Conservation (phyloP, 2,329 filamentous ascomycete species). For the Nectriaceae sp. region DNA sequence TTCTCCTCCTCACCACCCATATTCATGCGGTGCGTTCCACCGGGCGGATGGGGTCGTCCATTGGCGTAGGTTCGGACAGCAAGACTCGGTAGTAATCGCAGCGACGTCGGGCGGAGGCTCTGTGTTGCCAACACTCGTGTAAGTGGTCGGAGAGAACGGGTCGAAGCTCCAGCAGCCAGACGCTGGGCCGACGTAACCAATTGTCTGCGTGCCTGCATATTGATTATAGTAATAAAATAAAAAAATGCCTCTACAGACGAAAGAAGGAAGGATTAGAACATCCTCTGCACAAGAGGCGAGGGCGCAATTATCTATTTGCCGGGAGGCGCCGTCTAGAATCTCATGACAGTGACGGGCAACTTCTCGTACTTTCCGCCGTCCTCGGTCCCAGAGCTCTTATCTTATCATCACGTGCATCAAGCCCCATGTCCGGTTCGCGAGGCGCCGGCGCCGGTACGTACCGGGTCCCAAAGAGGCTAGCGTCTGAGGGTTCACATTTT, state of each 20-base stretch:
- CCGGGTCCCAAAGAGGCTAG: conserved; percentile 34
- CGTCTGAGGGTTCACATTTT: conserved; percentile 46
- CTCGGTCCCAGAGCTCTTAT: conserved; percentile 23
- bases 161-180: conserved; percentile 32
- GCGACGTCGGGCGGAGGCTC: conserved; percentile 20
- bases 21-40: conserved; percentile 93
- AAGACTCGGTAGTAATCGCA: conserved; percentile 40
- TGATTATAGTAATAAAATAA: conserved; percentile 13
- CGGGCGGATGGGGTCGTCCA: conserved; percentile 81
- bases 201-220: conserved; percentile 46
- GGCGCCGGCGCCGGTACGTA: conserved; percentile 17
- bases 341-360: conserved; percentile 32
- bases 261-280: conserved; percentile 8
- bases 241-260: conserved; percentile 6
- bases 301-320: conserved; percentile 21
- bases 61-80: conserved; percentile 61
- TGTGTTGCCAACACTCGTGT: conserved; percentile 27
- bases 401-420: conserved; percentile 41
- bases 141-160: conserved; percentile 31
- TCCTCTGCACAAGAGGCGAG: conserved; percentile 7
- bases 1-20: conserved; percentile 76
- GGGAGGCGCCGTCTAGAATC: conserved; percentile 16
- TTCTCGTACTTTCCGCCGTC: conserved; percentile 43
- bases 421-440: conserved; percentile 32
- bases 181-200: conserved; percentile 41